Evolutionary conservation across 2,329 filamentous ascomycete species (phyloP), one percentile per base, ranked within the genome.

Genomic region (Sarocladium brachiariae): DNA sequence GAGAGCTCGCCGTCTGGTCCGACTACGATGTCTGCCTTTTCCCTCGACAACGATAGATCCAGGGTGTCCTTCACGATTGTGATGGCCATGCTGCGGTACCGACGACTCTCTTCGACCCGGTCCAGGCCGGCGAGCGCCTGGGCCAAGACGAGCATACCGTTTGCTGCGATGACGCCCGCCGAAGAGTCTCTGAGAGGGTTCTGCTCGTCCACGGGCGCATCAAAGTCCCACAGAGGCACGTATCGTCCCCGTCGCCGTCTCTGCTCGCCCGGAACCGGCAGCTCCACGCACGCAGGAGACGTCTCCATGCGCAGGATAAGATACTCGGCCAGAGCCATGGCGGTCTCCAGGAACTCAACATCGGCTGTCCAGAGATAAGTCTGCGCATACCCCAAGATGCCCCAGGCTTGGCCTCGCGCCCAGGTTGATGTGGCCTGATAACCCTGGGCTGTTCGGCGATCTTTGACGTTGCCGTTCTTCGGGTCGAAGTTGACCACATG

Each of bases 371-470:
- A 77, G 27, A 59, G 58, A 50, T 73, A 77, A 0, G 72, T 70
- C 53, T 77, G 74, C 0, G 74, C 66, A 47, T 75, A 78, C 0
- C 75, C 75, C 14, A 76, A 61, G 14, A 77, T 71, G 0, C 65
- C 69, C 75, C 76, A 78, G 0, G 73, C 74, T 50, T 78, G 75
- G 2, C 75, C 75, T 11, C 75, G 67, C 4, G 70, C 66, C 76
- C 75, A 78, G 0, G 72, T 76, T 0, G 73, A 77, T 16, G 63
- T 58, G 30, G 70, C 69, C 0, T 60, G 55, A 54, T 70, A 73
- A 0, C 76, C 75, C 52, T 78, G 76, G 0, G 70, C 74, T 0
- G 76, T 78, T 49, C 71, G 65, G 25, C 66, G 66, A 18, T 68
- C 63, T 54, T 73, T 74, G 6, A 76, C 56, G 0, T 53, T 55